These are phyloP conservation scores for Candida insectalens DNA, from an alignment of 805 yeast species.

Conservation along the genomic window DNA sequence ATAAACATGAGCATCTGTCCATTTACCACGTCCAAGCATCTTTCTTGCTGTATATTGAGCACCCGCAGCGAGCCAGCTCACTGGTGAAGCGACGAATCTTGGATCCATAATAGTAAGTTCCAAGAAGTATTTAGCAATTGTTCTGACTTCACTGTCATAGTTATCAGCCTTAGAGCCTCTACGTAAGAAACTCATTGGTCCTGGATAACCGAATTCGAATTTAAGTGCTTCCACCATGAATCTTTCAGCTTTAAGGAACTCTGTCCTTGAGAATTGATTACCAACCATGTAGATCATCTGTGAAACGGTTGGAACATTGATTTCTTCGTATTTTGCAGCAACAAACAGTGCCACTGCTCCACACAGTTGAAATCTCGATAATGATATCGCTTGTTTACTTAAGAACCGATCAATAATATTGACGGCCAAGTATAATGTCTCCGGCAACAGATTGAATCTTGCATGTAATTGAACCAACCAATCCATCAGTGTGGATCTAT, in stretches of 20 bases:
- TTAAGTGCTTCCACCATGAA: slow-evolving; percentile 61
- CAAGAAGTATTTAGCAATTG: slow-evolving; percentile 76
- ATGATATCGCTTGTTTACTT: slow-evolving; percentile 60
- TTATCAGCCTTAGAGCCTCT: slow-evolving; percentile 87
- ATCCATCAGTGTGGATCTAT: slow-evolving; percentile 76
- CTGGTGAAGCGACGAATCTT: slow-evolving; percentile 58
- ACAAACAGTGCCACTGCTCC: slow-evolving; percentile 85
- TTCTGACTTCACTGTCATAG: slow-evolving; percentile 73
- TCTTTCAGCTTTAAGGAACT: slow-evolving; percentile 74
- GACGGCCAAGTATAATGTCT: slow-evolving; percentile 72
- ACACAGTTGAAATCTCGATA: slow-evolving; percentile 82
- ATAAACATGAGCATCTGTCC: slow-evolving; percentile 82
- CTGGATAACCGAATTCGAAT: slow-evolving; percentile 76
- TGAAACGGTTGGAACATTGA: slow-evolving; percentile 75
- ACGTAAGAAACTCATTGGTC: slow-evolving; percentile 83
- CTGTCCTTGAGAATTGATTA: slow-evolving; percentile 67
- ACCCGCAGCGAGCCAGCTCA: slow-evolving; percentile 74
- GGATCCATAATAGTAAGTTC: slow-evolving; percentile 73
- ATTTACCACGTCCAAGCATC: slow-evolving; percentile 63
- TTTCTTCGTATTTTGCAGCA: slow-evolving; percentile 94
- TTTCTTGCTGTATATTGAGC: slow-evolving; percentile 75
- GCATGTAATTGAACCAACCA: slow-evolving; percentile 87
- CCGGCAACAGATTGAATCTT: slow-evolving; percentile 74
- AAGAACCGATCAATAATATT: slow-evolving; percentile 82
- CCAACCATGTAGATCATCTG: slow-evolving; percentile 82